A percentile compares a stretch with the other conserved stretches of the same genome.
Conservation (phyloP, 148 eudicot species). For the Salicornia ramosissima region DNA sequence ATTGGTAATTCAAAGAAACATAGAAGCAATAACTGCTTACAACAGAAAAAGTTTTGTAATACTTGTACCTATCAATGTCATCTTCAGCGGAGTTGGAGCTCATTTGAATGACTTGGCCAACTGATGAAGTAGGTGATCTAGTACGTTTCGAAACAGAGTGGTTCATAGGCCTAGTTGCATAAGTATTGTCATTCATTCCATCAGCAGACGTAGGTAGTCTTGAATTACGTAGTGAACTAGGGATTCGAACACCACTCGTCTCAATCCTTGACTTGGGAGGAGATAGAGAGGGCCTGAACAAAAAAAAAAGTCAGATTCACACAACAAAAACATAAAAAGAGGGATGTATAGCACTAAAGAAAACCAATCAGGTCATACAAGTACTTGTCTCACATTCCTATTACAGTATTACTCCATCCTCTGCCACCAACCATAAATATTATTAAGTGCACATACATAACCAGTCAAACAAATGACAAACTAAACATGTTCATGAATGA, state of each 20-base stretch:
- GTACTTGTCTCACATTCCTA: conserved; percentile 1
- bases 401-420: background rate
- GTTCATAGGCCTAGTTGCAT: conserved; percentile 26
- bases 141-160: conserved; percentile 54
- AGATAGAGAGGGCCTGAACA: conserved; percentile 42
- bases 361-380: background rate
- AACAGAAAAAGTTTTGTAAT: background rate
- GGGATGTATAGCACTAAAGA: conserved; percentile 7
- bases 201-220: conserved; percentile 30
- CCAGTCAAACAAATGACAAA: background rate
- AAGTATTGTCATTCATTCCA: conserved; percentile 32
- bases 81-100: conserved; percentile 33
- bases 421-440: background rate
- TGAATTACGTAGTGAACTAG: conserved; percentile 20
- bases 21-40: background rate
- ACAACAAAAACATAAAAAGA: conserved; percentile 5
- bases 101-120: conserved; percentile 38
- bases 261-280: conserved; percentile 38
- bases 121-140: conserved; percentile 57
- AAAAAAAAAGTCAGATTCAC: conserved; percentile 17
- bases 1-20: conserved; percentile 13
- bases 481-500: background rate
- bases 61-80: conserved; percentile 51
- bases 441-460: background rate
- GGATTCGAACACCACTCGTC: conserved; percentile 20